These are phyloP conservation scores for Leishmania aethiopica DNA, from an alignment of 208 protist genomes.

Conservation along the genomic window DNA sequence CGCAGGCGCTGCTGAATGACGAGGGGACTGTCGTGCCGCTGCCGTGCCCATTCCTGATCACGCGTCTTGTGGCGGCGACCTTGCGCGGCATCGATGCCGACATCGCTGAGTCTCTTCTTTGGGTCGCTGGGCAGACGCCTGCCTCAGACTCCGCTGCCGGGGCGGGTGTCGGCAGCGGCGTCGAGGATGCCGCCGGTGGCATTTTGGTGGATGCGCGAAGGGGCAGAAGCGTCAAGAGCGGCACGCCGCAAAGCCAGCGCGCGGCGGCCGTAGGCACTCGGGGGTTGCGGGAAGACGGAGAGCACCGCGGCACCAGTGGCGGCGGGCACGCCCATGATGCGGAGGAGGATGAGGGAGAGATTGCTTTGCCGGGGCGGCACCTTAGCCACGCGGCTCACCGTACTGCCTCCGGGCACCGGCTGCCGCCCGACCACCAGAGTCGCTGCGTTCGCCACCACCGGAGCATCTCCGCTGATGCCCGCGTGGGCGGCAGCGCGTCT, in stretches of 20 bases:
- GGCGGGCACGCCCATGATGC: background rate
- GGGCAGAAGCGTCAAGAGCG: background rate
- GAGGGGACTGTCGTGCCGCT: slow-evolving; percentile 46
- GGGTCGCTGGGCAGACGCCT: slow-evolving; percentile 17
- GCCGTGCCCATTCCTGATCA: slow-evolving; percentile 52
- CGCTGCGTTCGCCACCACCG: background rate
- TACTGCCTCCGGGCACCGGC: background rate
- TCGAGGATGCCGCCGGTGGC: background rate
- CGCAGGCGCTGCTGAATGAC: slow-evolving; percentile 41
- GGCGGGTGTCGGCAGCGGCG: background rate
- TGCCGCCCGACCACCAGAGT: no score
- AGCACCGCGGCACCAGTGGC: background rate
- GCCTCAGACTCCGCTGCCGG: background rate
- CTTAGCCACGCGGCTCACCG: background rate
- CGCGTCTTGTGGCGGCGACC: slow-evolving; percentile 59
- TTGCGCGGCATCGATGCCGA: slow-evolving; percentile 37
- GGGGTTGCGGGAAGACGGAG: background rate
- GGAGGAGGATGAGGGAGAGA: background rate
- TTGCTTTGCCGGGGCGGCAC: background rate
- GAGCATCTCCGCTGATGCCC: slow-evolving; percentile 11
- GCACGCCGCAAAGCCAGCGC: background rate
- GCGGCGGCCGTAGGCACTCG: background rate
- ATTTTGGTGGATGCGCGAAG: background rate
- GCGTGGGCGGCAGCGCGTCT: background rate
- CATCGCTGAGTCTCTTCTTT: slow-evolving; percentile 32